Evolutionary conservation across 192 early-diverging fungal species (phyloP).

Genomic region (Coemansia sp.): DNA sequence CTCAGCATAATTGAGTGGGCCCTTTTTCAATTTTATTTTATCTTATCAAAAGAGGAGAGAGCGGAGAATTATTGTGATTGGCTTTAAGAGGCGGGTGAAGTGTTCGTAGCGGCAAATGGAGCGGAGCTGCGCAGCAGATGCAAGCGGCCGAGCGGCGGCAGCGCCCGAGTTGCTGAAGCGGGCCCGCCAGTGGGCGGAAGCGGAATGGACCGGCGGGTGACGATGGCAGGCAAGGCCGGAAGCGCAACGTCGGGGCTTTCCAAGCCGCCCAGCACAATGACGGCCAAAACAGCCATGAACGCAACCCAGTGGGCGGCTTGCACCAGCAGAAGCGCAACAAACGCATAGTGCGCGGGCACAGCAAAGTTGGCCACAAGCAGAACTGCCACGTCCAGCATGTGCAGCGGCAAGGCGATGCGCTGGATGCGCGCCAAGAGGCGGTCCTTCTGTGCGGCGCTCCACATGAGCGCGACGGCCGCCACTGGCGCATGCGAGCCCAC

Average conservation of each 20-base stretch:
- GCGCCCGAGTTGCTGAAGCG: not conserved
- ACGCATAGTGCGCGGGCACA: constrained; percentile 37
- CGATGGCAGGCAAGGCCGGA: constrained; percentile 39
- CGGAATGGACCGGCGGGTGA: constrained; percentile 35
- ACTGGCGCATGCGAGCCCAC: not conserved
- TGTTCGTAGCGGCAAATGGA: constrained; percentile 20
- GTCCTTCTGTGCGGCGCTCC: constrained; percentile 44
- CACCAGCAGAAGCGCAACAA: constrained; percentile 35
- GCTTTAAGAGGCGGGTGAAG: not conserved
- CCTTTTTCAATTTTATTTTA: too few relatives aligned
- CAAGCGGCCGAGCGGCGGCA: constrained; percentile 27
- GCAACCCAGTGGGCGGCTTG: constrained; percentile 46
- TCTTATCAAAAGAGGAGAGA: not conserved
- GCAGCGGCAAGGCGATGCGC: constrained; percentile 22
- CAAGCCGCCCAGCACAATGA: constrained; percentile 13
- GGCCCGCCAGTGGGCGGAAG: constrained; percentile 20
- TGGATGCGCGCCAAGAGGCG: constrained; percentile 18
- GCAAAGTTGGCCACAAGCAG: constrained; percentile 29
- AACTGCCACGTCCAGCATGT: constrained; percentile 21
- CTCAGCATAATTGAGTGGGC: too few relatives aligned
- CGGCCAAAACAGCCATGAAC: constrained; percentile 23
- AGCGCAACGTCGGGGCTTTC: constrained; percentile 30
- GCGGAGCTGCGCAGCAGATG: constrained; percentile 28
- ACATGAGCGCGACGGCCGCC: constrained; percentile 28
- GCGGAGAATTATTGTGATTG: not conserved